Evolutionary conservation across 1,284 basidiomycete genomes (phyloP).

Genomic region (Cryptococcus sp.): DNA sequence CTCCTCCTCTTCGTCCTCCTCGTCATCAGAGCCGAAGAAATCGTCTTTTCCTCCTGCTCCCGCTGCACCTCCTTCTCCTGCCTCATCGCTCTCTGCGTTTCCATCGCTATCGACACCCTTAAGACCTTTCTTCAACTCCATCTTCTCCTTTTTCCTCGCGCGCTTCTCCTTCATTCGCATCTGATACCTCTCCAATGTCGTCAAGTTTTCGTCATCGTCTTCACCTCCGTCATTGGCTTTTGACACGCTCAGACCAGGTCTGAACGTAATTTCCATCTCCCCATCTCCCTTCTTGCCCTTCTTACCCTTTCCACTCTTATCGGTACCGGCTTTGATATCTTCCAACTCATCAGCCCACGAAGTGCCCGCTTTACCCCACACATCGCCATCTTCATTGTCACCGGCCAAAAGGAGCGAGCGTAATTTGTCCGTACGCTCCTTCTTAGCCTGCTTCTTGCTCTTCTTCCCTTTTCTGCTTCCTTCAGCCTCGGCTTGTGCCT

Average conservation of each 20-base stretch:
- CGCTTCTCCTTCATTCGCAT: conserved; percentile 83
- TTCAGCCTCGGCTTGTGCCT: conserved; percentile 33
- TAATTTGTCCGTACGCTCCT: conserved; percentile 62
- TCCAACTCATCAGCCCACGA: conserved; percentile 28
- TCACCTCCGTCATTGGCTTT: conserved; percentile 41
- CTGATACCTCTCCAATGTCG: conserved; percentile 76
- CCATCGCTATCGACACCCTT: conserved; percentile 20
- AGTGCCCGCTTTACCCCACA: conserved; percentile 65
- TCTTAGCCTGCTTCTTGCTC: conserved; percentile 52
- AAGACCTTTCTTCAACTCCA: conserved; percentile 47
- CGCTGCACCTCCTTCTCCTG: conserved; percentile 1
- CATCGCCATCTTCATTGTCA: conserved; percentile 55
- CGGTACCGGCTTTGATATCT: conserved; percentile 32
- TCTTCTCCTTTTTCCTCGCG: conserved; percentile 62
- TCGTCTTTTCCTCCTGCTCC: conserved; percentile 58
- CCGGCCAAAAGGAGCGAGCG: conserved; percentile 71
- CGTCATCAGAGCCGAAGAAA: conserved; percentile 68
- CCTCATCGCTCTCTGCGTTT: conserved; percentile 5
- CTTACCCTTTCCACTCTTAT: conserved; percentile 18
- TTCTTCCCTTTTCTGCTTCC: conserved; percentile 42
- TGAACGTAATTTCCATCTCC: conserved; percentile 93
- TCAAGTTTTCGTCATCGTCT: conserved; percentile 63
- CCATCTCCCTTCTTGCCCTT: conserved; percentile 25
- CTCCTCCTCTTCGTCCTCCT: conserved; percentile 47
- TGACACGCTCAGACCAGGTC: conserved; percentile 68